These are phyloP conservation scores for Vachellia pachyceras DNA, from an alignment of 306 rosid species.

Conservation along the genomic window DNA sequence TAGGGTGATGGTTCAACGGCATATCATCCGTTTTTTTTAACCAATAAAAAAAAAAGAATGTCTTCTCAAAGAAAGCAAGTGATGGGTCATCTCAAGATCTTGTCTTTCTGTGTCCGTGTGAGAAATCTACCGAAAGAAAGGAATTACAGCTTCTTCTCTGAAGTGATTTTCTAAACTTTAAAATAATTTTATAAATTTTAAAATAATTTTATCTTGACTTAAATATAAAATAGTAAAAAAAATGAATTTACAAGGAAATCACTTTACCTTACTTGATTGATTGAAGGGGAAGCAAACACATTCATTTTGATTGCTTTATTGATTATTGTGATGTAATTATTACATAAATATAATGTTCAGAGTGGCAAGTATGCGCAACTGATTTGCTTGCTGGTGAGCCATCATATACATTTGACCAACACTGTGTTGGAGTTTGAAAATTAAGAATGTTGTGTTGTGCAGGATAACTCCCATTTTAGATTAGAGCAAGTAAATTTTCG, in stretches of 20 bases:
- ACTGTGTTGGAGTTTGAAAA: too few relatives aligned
- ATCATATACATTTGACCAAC: neutral
- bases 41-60: conserved; percentile 18
- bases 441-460: too few relatives aligned
- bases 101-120: too few relatives aligned
- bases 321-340: conserved; percentile 6
- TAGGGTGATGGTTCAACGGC: conserved; percentile 26
- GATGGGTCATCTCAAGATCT: conserved; percentile 16
- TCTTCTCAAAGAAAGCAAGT: conserved; percentile 1
- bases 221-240: too few relatives aligned
- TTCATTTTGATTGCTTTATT: conserved; percentile 7
- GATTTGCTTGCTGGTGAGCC: neutral
- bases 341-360: neutral
- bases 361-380: neutral
- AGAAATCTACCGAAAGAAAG: too few relatives aligned
- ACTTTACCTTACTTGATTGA: too few relatives aligned
- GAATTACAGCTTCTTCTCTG: too few relatives aligned
- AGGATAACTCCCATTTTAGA: too few relatives aligned
- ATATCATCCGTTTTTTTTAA: conserved; percentile 2
- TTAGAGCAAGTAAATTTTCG: too few relatives aligned
- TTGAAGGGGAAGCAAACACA: conserved; percentile 24
- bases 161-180: too few relatives aligned
- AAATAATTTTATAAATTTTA: too few relatives aligned
- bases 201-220: neutral
- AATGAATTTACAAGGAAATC: too few relatives aligned